phyloP scores from a whole-genome alignment of 1,284 basidiomycete genomes.

The Leucoagaricus sp. region DNA sequence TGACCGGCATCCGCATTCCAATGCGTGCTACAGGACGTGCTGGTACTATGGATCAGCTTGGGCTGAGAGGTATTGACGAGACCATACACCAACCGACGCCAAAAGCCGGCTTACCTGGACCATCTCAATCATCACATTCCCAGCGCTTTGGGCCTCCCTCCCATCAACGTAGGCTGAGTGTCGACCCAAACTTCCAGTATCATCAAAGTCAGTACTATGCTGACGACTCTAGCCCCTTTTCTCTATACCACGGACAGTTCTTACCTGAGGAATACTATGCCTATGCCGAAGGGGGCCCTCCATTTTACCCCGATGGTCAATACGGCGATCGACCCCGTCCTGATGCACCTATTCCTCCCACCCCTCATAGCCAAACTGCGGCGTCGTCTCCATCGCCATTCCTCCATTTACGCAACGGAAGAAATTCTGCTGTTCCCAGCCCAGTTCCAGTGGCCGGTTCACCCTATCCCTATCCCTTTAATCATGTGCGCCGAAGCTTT shows the following conservation, averaged over 20 bases:
- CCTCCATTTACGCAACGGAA: slow-evolving; percentile 37
- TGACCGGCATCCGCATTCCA: slow-evolving; percentile 8
- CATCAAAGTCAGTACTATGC: slow-evolving; percentile 3
- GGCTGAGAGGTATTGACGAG: slow-evolving; percentile 9
- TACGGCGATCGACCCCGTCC: slow-evolving; percentile 43
- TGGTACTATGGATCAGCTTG: slow-evolving; percentile 10
- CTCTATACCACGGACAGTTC: slow-evolving; percentile 23
- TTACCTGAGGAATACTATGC: slow-evolving; percentile 53
- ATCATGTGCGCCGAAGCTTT: slow-evolving; percentile 61
- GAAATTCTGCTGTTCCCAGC: slow-evolving; percentile 42
- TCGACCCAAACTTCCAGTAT: slow-evolving; percentile 9
- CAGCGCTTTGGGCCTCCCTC: background rate
- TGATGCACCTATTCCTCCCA: slow-evolving; percentile 73
- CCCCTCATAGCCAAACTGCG: slow-evolving; percentile 70
- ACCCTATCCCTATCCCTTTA: slow-evolving; percentile 75
- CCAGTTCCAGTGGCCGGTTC: slow-evolving; percentile 60
- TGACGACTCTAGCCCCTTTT: slow-evolving; percentile 10
- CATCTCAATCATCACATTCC: background rate
- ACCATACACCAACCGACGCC: slow-evolving; percentile 9
- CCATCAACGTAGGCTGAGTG: slow-evolving; percentile 4
- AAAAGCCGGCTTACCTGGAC: background rate
- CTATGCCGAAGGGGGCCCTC: slow-evolving; percentile 38
- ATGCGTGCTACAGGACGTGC: slow-evolving; percentile 18
- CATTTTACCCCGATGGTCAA: slow-evolving; percentile 6
- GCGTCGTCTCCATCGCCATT: slow-evolving; percentile 69